A percentile compares a stretch with the other conserved stretches of the same genome.
phyloP scores from a whole-genome alignment of 1,284 basidiomycete species.

The Moesziomyces sp. region DNA sequence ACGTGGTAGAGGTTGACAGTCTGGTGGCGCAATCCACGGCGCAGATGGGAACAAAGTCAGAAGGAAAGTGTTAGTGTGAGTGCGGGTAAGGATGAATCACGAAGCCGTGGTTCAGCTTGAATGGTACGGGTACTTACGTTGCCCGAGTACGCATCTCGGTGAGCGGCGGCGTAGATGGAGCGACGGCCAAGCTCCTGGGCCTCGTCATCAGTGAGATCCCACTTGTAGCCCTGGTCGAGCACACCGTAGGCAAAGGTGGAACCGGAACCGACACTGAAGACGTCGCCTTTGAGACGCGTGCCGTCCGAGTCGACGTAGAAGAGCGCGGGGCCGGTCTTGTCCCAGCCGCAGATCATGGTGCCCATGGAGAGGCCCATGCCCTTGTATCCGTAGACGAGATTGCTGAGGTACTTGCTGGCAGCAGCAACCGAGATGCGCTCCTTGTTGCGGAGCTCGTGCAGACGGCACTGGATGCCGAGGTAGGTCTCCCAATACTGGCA shows the following conservation, averaged over 20 bases:
- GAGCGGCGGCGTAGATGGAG: slow-evolving; percentile 96
- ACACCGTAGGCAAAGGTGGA: slow-evolving; percentile 99
- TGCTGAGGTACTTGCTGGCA: slow-evolving; percentile 95
- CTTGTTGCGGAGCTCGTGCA: slow-evolving; percentile 96
- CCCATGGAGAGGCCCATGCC: slow-evolving; percentile 99
- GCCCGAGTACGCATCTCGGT: slow-evolving; percentile 93
- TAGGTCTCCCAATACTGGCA: slow-evolving; percentile 76
- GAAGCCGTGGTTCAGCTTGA: neutral
- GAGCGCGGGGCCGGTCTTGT: slow-evolving; percentile 98
- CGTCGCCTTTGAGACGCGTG: slow-evolving; percentile 90
- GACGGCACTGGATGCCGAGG: slow-evolving; percentile 94
- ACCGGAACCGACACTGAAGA: slow-evolving; percentile 98
- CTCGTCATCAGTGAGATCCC: slow-evolving; percentile 92
- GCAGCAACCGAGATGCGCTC: slow-evolving; percentile 98
- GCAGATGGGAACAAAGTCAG: neutral
- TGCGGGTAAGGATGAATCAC: neutral
- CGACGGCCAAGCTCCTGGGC: slow-evolving; percentile 93
- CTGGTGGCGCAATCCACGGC: slow-evolving; percentile 10
- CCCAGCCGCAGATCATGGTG: slow-evolving; percentile 99
- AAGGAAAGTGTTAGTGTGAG: neutral
- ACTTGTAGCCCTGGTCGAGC: slow-evolving; percentile 93
- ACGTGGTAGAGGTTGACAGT: slow-evolving; percentile 96
- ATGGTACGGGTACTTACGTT: slow-evolving; percentile 49
- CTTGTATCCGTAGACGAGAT: slow-evolving; percentile 97
- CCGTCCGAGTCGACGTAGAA: slow-evolving; percentile 99